Evolutionary conservation across 2,329 filamentous ascomycete species (phyloP).

Genomic region (Clonostachys chloroleuca): DNA sequence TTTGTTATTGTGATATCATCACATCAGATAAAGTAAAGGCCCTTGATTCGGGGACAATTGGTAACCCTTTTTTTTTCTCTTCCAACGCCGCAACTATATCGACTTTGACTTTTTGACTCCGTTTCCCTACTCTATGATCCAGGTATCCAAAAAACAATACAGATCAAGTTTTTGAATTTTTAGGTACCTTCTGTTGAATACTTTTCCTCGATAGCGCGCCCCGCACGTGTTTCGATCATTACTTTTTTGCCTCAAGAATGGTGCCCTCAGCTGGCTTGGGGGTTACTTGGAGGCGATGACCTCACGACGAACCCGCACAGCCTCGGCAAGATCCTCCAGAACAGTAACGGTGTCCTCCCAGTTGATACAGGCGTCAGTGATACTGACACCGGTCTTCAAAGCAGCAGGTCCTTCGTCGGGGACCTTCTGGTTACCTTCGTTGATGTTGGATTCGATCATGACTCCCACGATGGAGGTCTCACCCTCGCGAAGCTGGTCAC

Average conservation of each 20-base stretch:
- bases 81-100: too few species aligned
- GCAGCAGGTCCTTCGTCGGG: conserved; percentile 73
- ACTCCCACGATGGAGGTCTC: conserved; percentile 89
- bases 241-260: conserved; percentile 2
- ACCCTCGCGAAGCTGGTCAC: conserved; percentile 80
- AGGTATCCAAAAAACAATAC: too few species aligned
- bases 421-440: conserved; percentile 86
- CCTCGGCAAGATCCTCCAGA: conserved; percentile 80
- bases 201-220: too few species aligned
- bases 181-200: conserved; percentile 44
- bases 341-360: conserved; percentile 83
- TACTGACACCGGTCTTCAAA: conserved; percentile 86
- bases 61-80: too few species aligned
- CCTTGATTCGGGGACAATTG: too few species aligned
- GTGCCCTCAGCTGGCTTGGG: background rate
- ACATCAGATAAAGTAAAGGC: background rate
- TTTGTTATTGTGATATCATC: background rate
- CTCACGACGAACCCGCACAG: conserved; percentile 71
- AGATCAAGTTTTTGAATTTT: background rate
- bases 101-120: too few species aligned
- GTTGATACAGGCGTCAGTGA: conserved; percentile 93
- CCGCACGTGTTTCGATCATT: conserved; percentile 5
- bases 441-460: conserved; percentile 98
- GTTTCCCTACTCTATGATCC: too few species aligned
- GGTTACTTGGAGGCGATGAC: conserved; percentile 25